A percentile compares a stretch with the other conserved stretches of the same genome.
Evolutionary conservation across 768 basidiomycete genomes (phyloP).

Genomic region (Leccinum boreale): DNA sequence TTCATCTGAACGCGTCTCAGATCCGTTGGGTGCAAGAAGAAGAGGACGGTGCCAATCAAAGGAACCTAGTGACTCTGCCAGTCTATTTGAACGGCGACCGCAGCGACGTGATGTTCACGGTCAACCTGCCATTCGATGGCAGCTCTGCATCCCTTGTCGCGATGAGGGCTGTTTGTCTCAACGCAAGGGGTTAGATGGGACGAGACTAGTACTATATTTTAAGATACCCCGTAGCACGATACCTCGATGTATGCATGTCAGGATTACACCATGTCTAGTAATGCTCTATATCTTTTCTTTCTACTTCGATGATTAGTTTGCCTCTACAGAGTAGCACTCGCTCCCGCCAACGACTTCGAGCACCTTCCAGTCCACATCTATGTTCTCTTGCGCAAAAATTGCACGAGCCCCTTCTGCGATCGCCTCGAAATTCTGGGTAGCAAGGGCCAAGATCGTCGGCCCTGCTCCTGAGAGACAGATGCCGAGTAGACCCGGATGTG

Average conservation of each 20-base stretch:
- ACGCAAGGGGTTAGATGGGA: constrained; percentile 59
- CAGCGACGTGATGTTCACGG: constrained; percentile 87
- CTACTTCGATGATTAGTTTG: constrained; percentile 10
- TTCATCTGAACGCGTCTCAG: constrained; percentile 76
- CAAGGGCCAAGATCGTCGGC: constrained; percentile 94
- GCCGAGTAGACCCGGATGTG: constrained; percentile 93
- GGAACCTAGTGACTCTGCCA: constrained; percentile 70
- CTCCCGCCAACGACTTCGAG: constrained; percentile 60
- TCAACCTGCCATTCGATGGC: constrained; percentile 75
- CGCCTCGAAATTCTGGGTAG: constrained; percentile 75
- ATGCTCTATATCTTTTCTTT: constrained; percentile 11
- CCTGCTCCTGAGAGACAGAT: constrained; percentile 98
- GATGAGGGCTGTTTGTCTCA: constrained; percentile 88
- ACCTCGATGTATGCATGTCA: constrained; percentile 20
- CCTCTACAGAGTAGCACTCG: constrained; percentile 18
- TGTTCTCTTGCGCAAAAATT: constrained; percentile 67
- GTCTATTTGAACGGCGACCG: constrained; percentile 91
- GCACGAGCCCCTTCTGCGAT: constrained; percentile 80
- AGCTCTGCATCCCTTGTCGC: constrained; percentile 68
- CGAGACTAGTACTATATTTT: constrained; percentile 4
- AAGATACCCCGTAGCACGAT: constrained; percentile 26
- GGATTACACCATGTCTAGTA: constrained; percentile 17
- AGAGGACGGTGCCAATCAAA: constrained; percentile 29
- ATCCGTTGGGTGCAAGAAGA: constrained; percentile 79
- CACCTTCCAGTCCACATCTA: constrained; percentile 90